Evolutionary conservation across 1,284 basidiomycete species (phyloP).

Genomic region (Mycosarcoma mackinlayi): DNA sequence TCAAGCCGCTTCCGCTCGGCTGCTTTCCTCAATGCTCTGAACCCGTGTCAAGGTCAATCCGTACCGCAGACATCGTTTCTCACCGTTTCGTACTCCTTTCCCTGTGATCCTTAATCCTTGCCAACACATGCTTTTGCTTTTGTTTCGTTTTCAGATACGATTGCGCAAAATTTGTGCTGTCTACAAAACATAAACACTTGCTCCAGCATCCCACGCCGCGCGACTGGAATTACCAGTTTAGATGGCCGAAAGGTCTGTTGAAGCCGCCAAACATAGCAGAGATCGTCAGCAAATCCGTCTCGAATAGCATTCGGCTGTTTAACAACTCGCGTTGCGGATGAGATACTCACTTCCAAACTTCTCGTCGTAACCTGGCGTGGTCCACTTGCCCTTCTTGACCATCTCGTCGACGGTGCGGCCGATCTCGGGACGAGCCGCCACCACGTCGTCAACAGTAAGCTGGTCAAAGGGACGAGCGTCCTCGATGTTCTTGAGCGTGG

Average conservation of each 20-base stretch:
- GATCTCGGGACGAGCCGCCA: slow-evolving; percentile 91
- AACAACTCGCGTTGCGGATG: too few species aligned
- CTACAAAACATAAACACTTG: not conserved
- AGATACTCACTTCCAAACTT: slow-evolving; percentile 66
- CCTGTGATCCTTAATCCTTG: too few species aligned
- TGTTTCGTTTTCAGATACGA: slow-evolving; percentile 13
- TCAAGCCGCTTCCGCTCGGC: too few species aligned
- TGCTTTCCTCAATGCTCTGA: too few species aligned
- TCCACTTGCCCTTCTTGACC: slow-evolving; percentile 99
- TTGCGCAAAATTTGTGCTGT: slow-evolving; percentile 8
- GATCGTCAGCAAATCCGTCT: not conserved
- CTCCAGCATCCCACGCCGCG: not conserved
- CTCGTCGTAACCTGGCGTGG: slow-evolving; percentile 73
- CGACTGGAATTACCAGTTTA: slow-evolving; percentile 15
- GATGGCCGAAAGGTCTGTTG: slow-evolving; percentile 58
- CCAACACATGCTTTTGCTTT: too few species aligned
- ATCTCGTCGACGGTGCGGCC: slow-evolving; percentile 92
- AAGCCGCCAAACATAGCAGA: not conserved
- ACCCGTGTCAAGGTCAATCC: too few species aligned
- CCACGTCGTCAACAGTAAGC: slow-evolving; percentile 91
- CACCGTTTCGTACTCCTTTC: too few species aligned
- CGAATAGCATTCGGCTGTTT: too few species aligned
- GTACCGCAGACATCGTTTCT: too few species aligned
- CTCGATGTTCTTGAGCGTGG: slow-evolving; percentile 96
- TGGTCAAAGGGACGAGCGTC: slow-evolving; percentile 97